Evolutionary conservation across 2,329 filamentous ascomycete genomes (phyloP).

Genomic region (Colletotrichum gigasporum): DNA sequence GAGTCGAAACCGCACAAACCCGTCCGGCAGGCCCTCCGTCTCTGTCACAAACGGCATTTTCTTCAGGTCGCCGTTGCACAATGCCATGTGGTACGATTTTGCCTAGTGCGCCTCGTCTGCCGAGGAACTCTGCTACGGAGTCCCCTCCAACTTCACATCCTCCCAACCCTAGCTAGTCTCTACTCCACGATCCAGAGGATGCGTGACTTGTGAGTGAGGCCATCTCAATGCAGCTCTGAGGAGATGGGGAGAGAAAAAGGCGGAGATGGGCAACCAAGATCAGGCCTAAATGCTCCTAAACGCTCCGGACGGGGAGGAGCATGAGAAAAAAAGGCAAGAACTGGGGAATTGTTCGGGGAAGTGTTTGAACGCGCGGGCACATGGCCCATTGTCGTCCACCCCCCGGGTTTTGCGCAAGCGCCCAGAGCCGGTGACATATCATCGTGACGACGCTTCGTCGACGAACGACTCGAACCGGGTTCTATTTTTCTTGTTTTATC

Average conservation of each 20-base stretch:
- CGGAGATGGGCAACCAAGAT: background rate
- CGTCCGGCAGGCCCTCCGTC: background rate
- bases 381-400: no score
- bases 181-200: background rate
- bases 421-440: constrained; percentile 14
- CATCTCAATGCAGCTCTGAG: constrained; percentile 2
- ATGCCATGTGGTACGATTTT: constrained; percentile 24
- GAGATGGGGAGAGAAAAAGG: constrained; percentile 5
- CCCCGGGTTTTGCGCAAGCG: no score
- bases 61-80: background rate
- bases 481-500: background rate
- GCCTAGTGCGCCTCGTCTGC: background rate
- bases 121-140: no score
- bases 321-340: background rate
- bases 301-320: background rate
- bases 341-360: no score
- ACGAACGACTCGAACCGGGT: background rate
- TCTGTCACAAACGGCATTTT: background rate
- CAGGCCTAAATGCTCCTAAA: background rate
- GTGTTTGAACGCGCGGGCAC: no score
- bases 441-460: background rate
- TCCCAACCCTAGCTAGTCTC: no score
- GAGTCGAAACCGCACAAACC: no score
- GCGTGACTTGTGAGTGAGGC: constrained; percentile 5
- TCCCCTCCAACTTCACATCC: no score